Conservation (phyloP, 1,139 yeast genomes). For the Diutina catenulata region DNA sequence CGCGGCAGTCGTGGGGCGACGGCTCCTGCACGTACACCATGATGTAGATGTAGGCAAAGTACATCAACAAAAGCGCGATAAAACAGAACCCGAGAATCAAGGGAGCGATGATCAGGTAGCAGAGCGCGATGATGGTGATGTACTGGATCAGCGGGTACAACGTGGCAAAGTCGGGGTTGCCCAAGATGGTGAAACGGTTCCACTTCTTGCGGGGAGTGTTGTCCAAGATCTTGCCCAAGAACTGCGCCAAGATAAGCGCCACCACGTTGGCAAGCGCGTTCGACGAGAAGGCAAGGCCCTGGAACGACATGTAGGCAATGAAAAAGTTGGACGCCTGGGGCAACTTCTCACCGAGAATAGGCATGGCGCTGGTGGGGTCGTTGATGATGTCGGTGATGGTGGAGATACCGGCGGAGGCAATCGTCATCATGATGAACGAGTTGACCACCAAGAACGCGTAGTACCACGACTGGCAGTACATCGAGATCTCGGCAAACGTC, state of each 20-base stretch:
- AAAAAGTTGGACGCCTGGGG: conserved; percentile 70
- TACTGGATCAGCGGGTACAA: conserved; percentile 30
- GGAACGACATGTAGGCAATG: conserved; percentile 37
- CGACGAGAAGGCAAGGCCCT: conserved; percentile 30
- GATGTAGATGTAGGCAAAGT: conserved; percentile 50
- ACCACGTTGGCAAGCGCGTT: conserved; percentile 30
- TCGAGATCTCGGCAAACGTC: conserved; percentile 61
- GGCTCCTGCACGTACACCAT: conserved; percentile 47
- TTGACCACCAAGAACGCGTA: conserved; percentile 86
- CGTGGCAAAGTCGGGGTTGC: conserved; percentile 30
- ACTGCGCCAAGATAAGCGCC: conserved; percentile 31
- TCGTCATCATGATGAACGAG: conserved; percentile 68
- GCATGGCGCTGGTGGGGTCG: conserved; percentile 44
- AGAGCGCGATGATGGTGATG: conserved; percentile 26
- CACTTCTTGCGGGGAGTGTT: conserved; percentile 33
- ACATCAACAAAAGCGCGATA: conserved; percentile 33
- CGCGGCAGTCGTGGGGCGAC: conserved; percentile 43
- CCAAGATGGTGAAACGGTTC: conserved; percentile 30
- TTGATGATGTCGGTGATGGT: conserved; percentile 49
- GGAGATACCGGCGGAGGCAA: conserved; percentile 69
- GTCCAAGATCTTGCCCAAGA: conserved; percentile 35
- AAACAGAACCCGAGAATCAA: conserved; percentile 37
- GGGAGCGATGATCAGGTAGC: conserved; percentile 30
- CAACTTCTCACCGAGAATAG: conserved; percentile 42
- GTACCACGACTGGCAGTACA: conserved; percentile 75